A percentile compares a stretch with the other conserved stretches of the same genome.
Conservation (phyloP, 257 asterid species). For the Ajuga chamaepitys region DNA sequence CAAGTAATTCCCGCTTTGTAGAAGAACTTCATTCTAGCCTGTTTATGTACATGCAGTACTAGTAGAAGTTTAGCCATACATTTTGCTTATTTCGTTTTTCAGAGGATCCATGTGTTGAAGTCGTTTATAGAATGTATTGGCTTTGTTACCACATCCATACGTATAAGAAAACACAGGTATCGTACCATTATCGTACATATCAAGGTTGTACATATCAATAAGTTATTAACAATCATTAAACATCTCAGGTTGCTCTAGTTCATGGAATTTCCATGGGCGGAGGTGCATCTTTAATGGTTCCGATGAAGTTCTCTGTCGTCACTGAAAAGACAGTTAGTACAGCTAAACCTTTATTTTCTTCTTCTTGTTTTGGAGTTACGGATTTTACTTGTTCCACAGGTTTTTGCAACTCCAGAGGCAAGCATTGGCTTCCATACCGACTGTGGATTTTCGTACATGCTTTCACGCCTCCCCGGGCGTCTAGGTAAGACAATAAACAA, state of each 20-base stretch:
- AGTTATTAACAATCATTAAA: background rate
- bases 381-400: conserved; percentile 28
- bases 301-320: conserved; percentile 84
- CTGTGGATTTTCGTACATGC: conserved; percentile 87
- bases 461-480: conserved; percentile 71
- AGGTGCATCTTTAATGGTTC: conserved; percentile 92
- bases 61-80: background rate
- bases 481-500: conserved; percentile 44
- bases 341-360: background rate
- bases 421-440: conserved; percentile 91
- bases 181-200: background rate
- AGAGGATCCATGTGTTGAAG: conserved; percentile 86
- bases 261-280: conserved; percentile 98
- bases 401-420: conserved; percentile 94
- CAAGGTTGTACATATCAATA: background rate
- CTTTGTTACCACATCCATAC: conserved; percentile 93
- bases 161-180: conserved; percentile 69
- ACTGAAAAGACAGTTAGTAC: conserved; percentile 84
- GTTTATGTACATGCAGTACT: background rate
- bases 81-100: conserved; percentile 5
- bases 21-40: background rate
- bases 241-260: conserved; percentile 71
- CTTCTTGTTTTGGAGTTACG: background rate
- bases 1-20: conserved; percentile 35
- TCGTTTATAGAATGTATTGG: conserved; percentile 92